Evolutionary conservation across 768 basidiomycete species (phyloP), one percentile per base, ranked within the genome.

Genomic region (Lenzites betulinus): DNA sequence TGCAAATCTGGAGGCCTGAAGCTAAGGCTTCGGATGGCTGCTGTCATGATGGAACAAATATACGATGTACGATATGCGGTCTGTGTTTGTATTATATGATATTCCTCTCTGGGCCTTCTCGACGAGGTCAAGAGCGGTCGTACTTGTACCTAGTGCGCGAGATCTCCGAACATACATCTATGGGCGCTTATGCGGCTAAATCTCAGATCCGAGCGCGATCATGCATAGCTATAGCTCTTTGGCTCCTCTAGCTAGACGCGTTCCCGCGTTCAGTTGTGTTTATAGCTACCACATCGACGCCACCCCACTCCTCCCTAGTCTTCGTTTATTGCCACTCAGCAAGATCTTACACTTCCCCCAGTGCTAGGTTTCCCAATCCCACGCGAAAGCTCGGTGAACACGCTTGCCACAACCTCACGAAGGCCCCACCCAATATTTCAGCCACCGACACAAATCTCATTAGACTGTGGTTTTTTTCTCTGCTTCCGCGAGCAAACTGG

Each of bases 1-100:
- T 3, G 83, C 81, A 5, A 59, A 36, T 11, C 26, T 63, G 25
- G 62, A 63, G 44, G 39, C 48, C 2, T 59, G 33, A 43, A 18
- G 15, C 7, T 43, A 43, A n/a, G n/a, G n/a, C 11, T 33, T 33
- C 11, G 6, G 30, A 33, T 5, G 4, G 30, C 30, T 33, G 4
- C 30, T 33, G 30, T 33, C 4, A 5, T 33, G 30, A 33, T 33
- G 11, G 30, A 33, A 33, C 11, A 11, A 5, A 39, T 39, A 3
- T 7, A 16, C 11, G 13, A 39, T 39, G 38, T 39, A 39, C 38
- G 15, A 39, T 39, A 33, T 33, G 11, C 30, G 6, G 4, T 33
- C 30, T 11, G 11, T 33, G 4, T 33, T 33, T 33, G 18, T 43
- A 22, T 18, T 43, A 7, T n/a, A 43, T 8, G n/a, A 43, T 43